Base-by-base conservation (phyloP, 208 protist species). In the Acanthamoeba lenticulata region DNA sequence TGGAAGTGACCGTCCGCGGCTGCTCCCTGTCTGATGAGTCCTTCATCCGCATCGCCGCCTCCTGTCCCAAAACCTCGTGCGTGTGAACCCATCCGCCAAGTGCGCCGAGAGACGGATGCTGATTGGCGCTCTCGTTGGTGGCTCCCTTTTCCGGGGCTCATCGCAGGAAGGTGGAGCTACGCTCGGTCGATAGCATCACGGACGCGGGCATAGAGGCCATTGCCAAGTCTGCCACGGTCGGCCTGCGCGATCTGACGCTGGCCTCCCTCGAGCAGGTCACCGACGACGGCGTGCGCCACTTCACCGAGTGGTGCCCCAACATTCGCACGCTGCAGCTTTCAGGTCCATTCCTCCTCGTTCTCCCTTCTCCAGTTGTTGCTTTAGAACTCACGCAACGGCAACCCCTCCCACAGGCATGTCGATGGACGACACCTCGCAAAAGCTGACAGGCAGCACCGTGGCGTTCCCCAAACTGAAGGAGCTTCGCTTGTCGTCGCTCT, bases 161-260 rank as follows among this genome's bases (percentile, higher is more conserved):
- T n/a, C 19, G 27, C 34, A 74, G 65, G 32, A 74, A 74, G 34
- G 34, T 74, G 29, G 65, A 74, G 65, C 34, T 74, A 29, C 27
- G 65, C 15, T 74, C 65, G 27, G 65, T 74, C 27, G 65, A 74
- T 17, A 74, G 27, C 24, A n/a, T 74, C 27, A 74, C 65, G 65
- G 65, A 74, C 65, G 65, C 34, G 29, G 65, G 65, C 27, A 74
- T 74, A n/a, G 65, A 74, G 34, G 65, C 65, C 65, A 74, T 74
- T n/a, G 65, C 65, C n/a, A 40, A 38, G 65, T 17, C 65, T n/a
- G 65, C 34, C 15, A 29, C 65, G 65, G 65, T 17, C 65, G 34
- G 34, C 34, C 34, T 74, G 65, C 65, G 32, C 17, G 65, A 74
- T 11, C 65, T 74, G 27, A 74, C 34, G 13, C 27, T 74, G 13